Percentiles rank a stretch among this genome's conserved stretches.
phyloP scores from a whole-genome alignment of 2,329 filamentous ascomycete species.

The Sporothrix humicola region DNA sequence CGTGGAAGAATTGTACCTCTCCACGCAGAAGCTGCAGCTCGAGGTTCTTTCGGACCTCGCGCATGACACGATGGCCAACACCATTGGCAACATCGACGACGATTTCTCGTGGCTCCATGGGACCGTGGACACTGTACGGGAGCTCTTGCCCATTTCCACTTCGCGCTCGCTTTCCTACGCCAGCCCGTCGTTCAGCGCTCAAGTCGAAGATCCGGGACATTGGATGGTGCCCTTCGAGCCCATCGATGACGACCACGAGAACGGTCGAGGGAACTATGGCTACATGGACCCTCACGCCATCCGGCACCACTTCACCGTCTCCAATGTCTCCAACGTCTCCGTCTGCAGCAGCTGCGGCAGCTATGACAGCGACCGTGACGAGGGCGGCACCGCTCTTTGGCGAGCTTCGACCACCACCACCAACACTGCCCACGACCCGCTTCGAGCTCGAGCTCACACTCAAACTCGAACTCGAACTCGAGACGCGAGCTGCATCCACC shows the following conservation, averaged over 20 bases:
- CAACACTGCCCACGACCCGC: background rate
- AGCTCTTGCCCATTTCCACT: background rate
- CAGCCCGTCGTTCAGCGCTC: background rate
- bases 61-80: background rate
- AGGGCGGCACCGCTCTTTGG: constrained; percentile 15
- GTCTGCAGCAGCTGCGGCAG: background rate
- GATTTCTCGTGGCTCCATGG: background rate
- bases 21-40: background rate
- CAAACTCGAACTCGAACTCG: background rate
- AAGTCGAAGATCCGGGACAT: constrained; percentile 7
- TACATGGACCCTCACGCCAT: too few species aligned
- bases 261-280: too few species aligned
- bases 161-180: background rate
- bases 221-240: background rate
- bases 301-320: background rate
- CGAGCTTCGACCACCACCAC: background rate
- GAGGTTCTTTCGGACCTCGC: background rate
- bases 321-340: too few species aligned
- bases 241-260: too few species aligned
- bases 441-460: background rate
- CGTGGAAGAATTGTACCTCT: background rate
- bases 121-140: background rate
- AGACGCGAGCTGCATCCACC: too few species aligned
- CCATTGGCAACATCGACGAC: background rate
- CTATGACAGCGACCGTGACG: background rate